Evolutionary conservation across 2,329 filamentous ascomycete species (phyloP), one percentile per base, ranked within the genome.

Genomic region (Colletotrichum orchidophilum): DNA sequence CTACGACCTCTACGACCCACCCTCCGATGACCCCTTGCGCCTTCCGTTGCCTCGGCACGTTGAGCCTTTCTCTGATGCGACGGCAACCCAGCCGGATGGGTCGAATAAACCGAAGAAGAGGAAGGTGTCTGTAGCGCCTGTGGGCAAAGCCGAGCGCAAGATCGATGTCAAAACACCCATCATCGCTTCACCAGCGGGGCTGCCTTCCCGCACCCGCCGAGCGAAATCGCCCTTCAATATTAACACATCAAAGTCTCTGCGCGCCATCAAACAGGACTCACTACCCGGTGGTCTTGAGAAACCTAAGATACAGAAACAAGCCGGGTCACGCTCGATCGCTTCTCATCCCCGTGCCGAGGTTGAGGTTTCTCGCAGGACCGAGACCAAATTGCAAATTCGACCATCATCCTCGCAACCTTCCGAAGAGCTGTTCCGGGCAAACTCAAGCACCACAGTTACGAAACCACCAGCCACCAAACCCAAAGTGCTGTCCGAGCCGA

Each of bases 1-100:
- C 12, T 50, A 66, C 31, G 65, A 71, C 27, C 53, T 61, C 21
- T 71, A 69, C 54, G 69, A 71, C 18, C 42, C 50, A 18, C 66
- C 59, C 33, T 52, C 59, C 18, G 69, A 71, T 49, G 64, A 71
- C 13, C 59, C 58, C 29, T 26, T 35, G 5, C 49, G 57, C 26
- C 33, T 24, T 27, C 9, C 35, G n/a, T n/a, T n/a, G n/a, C n/a
- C n/a, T n/a, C n/a, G n/a, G n/a, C n/a, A n/a, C n/a, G n/a, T n/a
- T n/a, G n/a, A n/a, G n/a, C n/a, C n/a, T n/a, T n/a, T n/a, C n/a
- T n/a, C n/a, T n/a, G 39, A 29, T 7, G 18, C 21, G 21, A n/a
- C 33, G 15, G 35, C 21, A 31, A 35, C 21, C n/a, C 64, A 67
- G 18, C 31, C 69, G 7, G 68, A 62, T 26, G 58, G 29, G 8